Evolutionary conservation across 2,329 filamentous ascomycete genomes (phyloP).

Genomic region (Beauveria sp.): DNA sequence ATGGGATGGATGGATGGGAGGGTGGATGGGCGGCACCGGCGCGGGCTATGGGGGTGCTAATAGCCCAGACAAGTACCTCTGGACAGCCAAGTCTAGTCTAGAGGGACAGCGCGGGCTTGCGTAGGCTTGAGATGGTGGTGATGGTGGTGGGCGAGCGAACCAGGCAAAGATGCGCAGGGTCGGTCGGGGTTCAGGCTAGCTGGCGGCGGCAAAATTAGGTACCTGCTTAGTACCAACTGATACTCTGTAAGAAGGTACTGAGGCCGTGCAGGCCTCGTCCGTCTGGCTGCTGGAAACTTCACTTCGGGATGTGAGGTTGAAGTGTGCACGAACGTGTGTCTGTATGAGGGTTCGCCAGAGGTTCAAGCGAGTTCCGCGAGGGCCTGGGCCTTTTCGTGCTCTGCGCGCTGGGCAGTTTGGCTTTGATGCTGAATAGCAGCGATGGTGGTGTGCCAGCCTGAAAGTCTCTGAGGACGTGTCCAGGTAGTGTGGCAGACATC

Average conservation of each 20-base stretch:
- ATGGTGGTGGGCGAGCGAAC: neutral
- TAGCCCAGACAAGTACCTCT: neutral
- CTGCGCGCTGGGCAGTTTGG: neutral
- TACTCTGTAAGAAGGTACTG: too few species aligned
- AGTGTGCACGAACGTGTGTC: neutral
- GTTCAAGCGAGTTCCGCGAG: neutral
- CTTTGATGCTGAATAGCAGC: neutral
- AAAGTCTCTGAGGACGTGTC: neutral
- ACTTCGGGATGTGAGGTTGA: neutral
- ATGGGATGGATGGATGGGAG: conserved; percentile 17
- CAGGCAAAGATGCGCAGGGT: neutral
- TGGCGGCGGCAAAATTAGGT: neutral
- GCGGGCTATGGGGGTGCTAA: neutral
- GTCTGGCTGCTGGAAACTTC: neutral
- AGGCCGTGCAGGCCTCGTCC: neutral
- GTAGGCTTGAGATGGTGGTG: neutral
- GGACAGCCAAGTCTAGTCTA: neutral
- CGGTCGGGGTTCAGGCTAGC: conserved; percentile 1
- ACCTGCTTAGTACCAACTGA: neutral
- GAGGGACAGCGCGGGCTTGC: neutral
- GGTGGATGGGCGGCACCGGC: neutral
- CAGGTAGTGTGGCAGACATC: neutral
- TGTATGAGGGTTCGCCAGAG: neutral
- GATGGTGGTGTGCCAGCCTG: neutral
- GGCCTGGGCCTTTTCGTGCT: neutral